These are phyloP conservation scores for Xylaria sp. DNA, from an alignment of 2,329 filamentous ascomycete species.

Conservation along the genomic window DNA sequence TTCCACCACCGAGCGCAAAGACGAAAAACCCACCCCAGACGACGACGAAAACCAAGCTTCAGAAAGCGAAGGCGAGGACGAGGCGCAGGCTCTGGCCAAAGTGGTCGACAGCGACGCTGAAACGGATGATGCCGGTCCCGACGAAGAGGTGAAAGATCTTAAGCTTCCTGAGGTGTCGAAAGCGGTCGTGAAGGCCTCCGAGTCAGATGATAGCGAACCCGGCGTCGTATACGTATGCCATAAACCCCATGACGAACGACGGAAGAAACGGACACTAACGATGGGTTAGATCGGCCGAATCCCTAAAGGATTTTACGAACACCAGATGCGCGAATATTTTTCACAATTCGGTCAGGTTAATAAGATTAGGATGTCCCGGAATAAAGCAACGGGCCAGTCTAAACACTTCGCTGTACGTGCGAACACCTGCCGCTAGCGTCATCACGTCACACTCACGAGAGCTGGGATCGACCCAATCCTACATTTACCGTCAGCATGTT, in stretches of 20 bases:
- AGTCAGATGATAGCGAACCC: conserved; percentile 55
- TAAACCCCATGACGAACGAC: not conserved
- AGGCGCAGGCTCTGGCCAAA: conserved; percentile 52
- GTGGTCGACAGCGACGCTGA: conserved; percentile 54
- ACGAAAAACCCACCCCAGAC: conserved; percentile 35
- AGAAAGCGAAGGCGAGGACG: conserved; percentile 44
- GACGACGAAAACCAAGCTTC: conserved; percentile 41
- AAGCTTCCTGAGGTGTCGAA: conserved; percentile 56
- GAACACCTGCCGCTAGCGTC: not conserved
- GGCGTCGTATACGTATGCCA: conserved; percentile 80
- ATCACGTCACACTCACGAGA: not conserved
- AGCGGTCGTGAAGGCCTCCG: conserved; percentile 47
- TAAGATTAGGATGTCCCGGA: conserved; percentile 75
- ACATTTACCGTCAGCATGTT: not conserved
- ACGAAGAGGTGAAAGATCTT: conserved; percentile 56
- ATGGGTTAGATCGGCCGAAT: conserved; percentile 85
- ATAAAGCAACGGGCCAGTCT: conserved; percentile 86
- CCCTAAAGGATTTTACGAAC: conserved; percentile 91
- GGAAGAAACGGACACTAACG: not conserved
- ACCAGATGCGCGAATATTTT: conserved; percentile 93
- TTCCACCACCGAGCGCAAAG: conserved; percentile 36
- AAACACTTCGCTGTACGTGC: conserved; percentile 76
- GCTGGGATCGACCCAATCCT: not conserved
- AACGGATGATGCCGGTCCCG: conserved; percentile 42
- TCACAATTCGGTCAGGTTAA: conserved; percentile 87